Evolutionary conservation across 768 basidiomycete genomes (phyloP).

Genomic region (Lentinula edodes): DNA sequence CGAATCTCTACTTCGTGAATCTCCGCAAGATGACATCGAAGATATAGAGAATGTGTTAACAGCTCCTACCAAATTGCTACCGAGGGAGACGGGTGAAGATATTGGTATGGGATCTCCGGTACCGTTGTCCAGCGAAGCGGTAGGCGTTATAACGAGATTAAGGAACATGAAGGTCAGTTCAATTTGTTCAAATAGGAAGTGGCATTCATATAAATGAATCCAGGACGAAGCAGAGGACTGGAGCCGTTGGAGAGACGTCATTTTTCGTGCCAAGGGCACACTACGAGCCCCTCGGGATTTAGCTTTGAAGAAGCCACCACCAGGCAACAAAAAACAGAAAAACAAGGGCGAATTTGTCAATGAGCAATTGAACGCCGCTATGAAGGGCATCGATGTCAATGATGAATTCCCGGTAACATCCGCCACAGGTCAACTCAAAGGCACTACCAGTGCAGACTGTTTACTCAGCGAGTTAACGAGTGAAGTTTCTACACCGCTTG

Average conservation of each 20-base stretch:
- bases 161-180: slow-evolving; percentile 73
- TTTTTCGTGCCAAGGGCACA: slow-evolving; percentile 70
- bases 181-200: not conserved
- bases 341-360: slow-evolving; percentile 41
- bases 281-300: slow-evolving; percentile 37
- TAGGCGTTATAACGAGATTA: slow-evolving; percentile 69
- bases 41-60: not conserved
- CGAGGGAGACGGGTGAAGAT: slow-evolving; percentile 81
- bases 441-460: not conserved
- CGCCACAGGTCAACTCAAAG: not conserved
- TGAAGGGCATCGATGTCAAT: slow-evolving; percentile 1
- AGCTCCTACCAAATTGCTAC: slow-evolving; percentile 43
- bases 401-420: not conserved
- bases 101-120: slow-evolving; percentile 87
- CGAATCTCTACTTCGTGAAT: slow-evolving; percentile 29
- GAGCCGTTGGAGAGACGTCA: slow-evolving; percentile 82
- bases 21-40: not conserved
- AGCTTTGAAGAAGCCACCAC: slow-evolving; percentile 47
- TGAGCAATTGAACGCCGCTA: slow-evolving; percentile 14
- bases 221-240: slow-evolving; percentile 87
- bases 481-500: slow-evolving; percentile 2
- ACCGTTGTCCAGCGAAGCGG: slow-evolving; percentile 70
- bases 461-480: not conserved
- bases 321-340: slow-evolving; percentile 53
- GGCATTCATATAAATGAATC: not conserved